Evolutionary conservation across 164 flowering plant species (phyloP).

Genomic region (Chimonanthus salicifolius): DNA sequence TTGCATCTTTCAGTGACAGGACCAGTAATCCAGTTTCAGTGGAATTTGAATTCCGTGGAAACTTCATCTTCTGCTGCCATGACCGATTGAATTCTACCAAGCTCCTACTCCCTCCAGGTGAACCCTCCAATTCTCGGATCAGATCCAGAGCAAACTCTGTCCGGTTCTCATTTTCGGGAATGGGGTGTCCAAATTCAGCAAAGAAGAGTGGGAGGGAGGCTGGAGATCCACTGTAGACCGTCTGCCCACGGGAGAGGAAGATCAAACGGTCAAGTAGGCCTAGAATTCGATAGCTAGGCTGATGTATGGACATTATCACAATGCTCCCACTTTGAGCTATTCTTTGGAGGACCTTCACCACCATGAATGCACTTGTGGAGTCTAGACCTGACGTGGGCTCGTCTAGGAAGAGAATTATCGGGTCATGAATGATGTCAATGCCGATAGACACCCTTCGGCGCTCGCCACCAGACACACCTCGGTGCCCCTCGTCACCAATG

Average conservation of each 20-base stretch:
- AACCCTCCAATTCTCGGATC: slow-evolving; percentile 62
- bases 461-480: slow-evolving; percentile 93
- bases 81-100: slow-evolving; percentile 61
- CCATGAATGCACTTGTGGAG: slow-evolving; percentile 85
- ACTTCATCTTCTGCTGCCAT: slow-evolving; percentile 44
- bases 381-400: slow-evolving; percentile 94
- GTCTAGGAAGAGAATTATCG: slow-evolving; percentile 73
- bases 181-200: slow-evolving; percentile 58
- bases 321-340: slow-evolving; percentile 85
- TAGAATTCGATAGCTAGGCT: slow-evolving; percentile 73
- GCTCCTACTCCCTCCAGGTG: slow-evolving; percentile 42
- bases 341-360: slow-evolving; percentile 66
- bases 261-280: slow-evolving; percentile 54
- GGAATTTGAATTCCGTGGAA: not conserved
- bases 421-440: slow-evolving; percentile 81
- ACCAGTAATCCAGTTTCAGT: too few relatives aligned
- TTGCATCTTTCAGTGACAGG: slow-evolving; percentile 60
- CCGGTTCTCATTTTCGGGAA: slow-evolving; percentile 66
- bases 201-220: slow-evolving; percentile 44
- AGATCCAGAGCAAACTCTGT: slow-evolving; percentile 80
- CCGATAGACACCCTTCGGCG: slow-evolving; percentile 87
- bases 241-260: slow-evolving; percentile 64
- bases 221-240: slow-evolving; percentile 70
- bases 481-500: slow-evolving; percentile 86
- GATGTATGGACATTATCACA: slow-evolving; percentile 79